Percentiles rank a stretch among this genome's conserved stretches.
Conservation (phyloP, 257 asterid genomes). For the Sherardia arvensis region DNA sequence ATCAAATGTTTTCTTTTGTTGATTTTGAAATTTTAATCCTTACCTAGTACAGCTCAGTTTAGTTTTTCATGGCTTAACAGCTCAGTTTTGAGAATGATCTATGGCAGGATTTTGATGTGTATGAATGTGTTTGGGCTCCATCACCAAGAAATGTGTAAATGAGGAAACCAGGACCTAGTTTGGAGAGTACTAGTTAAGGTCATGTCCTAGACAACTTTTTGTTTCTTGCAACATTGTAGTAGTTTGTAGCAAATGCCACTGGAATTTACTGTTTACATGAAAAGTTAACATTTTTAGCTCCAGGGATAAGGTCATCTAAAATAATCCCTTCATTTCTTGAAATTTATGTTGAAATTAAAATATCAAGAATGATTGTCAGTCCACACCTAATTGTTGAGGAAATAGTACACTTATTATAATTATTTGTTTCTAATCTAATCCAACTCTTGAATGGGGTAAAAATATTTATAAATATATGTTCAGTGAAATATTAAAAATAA, state of each 20-base stretch:
- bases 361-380: too few species aligned
- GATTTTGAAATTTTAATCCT: constrained; percentile 4
- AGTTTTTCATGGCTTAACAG: constrained; percentile 36
- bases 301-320: too few species aligned
- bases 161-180: background rate
- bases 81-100: background rate
- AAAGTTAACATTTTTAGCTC: too few species aligned
- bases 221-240: background rate
- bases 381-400: too few species aligned
- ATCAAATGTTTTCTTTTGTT: constrained; percentile 9
- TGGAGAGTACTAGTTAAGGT: background rate
- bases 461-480: too few species aligned
- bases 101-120: background rate
- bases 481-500: too few species aligned
- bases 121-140: constrained; percentile 7
- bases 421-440: too few species aligned
- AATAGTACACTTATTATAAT: too few species aligned
- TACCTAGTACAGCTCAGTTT: constrained; percentile 6
- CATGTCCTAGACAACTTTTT: background rate
- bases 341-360: too few species aligned
- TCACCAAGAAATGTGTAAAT: background rate
- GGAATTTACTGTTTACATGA: background rate
- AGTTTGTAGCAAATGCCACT: background rate
- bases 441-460: too few species aligned
- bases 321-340: too few species aligned